Conservation (phyloP, 2,329 filamentous ascomycete species). For the Macroventuria anomochaeta region DNA sequence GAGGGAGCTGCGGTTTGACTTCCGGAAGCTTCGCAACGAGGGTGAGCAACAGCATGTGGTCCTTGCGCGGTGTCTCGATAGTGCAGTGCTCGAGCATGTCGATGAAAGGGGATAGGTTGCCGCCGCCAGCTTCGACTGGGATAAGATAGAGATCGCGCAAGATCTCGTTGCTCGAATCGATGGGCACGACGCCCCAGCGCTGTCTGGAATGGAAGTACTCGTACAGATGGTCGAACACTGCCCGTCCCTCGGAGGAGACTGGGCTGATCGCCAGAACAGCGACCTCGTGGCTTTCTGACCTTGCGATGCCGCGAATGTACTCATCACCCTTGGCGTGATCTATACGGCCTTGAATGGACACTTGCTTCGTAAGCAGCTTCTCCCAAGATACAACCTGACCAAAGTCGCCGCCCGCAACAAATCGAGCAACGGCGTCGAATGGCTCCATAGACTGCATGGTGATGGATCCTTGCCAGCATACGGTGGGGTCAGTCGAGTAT, state of each 20-base stretch:
- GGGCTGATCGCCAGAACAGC: slow-evolving; percentile 75
- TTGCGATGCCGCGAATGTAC: slow-evolving; percentile 87
- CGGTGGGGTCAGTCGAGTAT: slow-evolving; percentile 71
- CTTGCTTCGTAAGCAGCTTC: slow-evolving; percentile 72
- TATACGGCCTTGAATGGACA: slow-evolving; percentile 81
- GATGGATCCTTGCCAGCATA: slow-evolving; percentile 59
- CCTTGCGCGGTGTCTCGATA: slow-evolving; percentile 72
- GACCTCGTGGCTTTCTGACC: slow-evolving; percentile 82
- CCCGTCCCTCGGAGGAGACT: slow-evolving; percentile 64
- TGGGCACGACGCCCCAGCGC: slow-evolving; percentile 79
- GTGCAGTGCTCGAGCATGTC: slow-evolving; percentile 85
- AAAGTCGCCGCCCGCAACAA: slow-evolving; percentile 84
- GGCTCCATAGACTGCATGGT: slow-evolving; percentile 77
- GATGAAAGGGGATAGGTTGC: slow-evolving; percentile 80
- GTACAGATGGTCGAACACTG: slow-evolving; percentile 76
- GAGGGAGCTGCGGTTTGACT: slow-evolving; percentile 38
- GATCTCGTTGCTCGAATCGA: slow-evolving; percentile 67
- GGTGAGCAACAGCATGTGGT: slow-evolving; percentile 81
- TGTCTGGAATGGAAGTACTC: slow-evolving; percentile 84
- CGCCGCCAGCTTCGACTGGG: slow-evolving; percentile 76
- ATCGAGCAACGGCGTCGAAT: slow-evolving; percentile 78
- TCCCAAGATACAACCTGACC: slow-evolving; percentile 72
- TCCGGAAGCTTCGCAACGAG: slow-evolving; percentile 70
- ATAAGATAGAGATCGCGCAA: slow-evolving; percentile 92
- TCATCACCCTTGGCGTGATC: slow-evolving; percentile 82